Percentiles rank a stretch among this genome's conserved stretches.
Conservation (phyloP, 106 monocot genomes). For the Acorus calamus region DNA sequence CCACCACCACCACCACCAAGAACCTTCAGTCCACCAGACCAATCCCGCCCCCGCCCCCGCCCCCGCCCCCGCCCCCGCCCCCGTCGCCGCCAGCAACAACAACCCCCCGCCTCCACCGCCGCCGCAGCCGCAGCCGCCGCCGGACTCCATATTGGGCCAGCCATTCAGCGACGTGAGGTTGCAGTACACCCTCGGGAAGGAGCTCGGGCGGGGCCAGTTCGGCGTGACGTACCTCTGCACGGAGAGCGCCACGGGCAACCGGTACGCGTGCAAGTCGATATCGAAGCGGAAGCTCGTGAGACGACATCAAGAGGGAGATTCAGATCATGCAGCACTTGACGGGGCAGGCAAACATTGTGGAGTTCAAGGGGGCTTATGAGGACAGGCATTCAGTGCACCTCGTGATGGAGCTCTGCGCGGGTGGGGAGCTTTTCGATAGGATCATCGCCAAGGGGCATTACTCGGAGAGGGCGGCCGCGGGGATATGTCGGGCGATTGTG, state of each 20-base stretch:
- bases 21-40: background rate
- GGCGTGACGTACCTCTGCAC: slow-evolving; percentile 10
- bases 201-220: slow-evolving; percentile 10
- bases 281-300: slow-evolving; percentile 8
- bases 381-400: slow-evolving; percentile 9
- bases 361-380: slow-evolving; percentile 9
- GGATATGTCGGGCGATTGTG: slow-evolving; percentile 6
- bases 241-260: background rate
- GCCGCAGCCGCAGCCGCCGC: background rate
- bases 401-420: slow-evolving; percentile 8
- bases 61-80: too few species aligned
- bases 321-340: slow-evolving; percentile 13
- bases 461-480: slow-evolving; percentile 1
- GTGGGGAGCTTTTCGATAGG: slow-evolving; percentile 12
- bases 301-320: slow-evolving; percentile 11
- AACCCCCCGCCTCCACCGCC: background rate
- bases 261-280: slow-evolving; percentile 6
- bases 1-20: background rate
- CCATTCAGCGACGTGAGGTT: background rate
- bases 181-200: slow-evolving; percentile 4
- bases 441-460: slow-evolving; percentile 9
- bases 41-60: background rate
- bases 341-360: slow-evolving; percentile 7
- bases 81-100: background rate
- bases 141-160: slow-evolving; percentile 2